Evolutionary conservation across 257 asterid genomes (phyloP).

Genomic region (Solanum pinnatisectum): DNA sequence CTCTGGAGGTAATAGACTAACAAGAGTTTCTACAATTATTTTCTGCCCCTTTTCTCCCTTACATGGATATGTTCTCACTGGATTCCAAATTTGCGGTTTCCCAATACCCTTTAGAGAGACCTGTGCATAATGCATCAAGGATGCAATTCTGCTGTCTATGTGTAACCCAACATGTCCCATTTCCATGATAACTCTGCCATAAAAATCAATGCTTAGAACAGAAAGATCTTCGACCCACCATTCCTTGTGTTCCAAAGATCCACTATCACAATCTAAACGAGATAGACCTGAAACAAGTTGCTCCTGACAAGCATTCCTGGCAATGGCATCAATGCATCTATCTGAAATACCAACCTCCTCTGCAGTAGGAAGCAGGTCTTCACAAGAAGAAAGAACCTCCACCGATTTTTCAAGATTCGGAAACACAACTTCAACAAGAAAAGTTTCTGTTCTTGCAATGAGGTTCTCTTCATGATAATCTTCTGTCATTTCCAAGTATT

Average conservation of each 20-base stretch:
- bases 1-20: conserved; percentile 35
- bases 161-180: conserved; percentile 43
- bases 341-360: conserved; percentile 41
- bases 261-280: conserved; percentile 30
- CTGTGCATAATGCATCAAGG: conserved; percentile 53
- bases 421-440: conserved; percentile 35
- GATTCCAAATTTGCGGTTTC: conserved; percentile 54
- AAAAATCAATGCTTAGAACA: conserved; percentile 31
- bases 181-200: conserved; percentile 29
- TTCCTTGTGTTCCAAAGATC: conserved; percentile 25
- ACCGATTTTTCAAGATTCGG: conserved; percentile 47
- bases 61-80: conserved; percentile 26
- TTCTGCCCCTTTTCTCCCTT: conserved; percentile 28
- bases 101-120: conserved; percentile 41
- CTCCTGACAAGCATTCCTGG: conserved; percentile 43
- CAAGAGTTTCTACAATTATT: conserved; percentile 33
- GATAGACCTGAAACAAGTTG: conserved; percentile 51
- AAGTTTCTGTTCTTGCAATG: conserved; percentile 39
- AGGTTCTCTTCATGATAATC: conserved; percentile 50
- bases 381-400: conserved; percentile 43
- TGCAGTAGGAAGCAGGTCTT: conserved; percentile 31
- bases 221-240: conserved; percentile 71
- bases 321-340: conserved; percentile 32
- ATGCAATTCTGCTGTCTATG: conserved; percentile 36
- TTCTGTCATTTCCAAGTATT: conserved; percentile 52